phyloP scores from a whole-genome alignment of 2,329 filamentous ascomycete genomes.

The Chaetomium olivaceum region DNA sequence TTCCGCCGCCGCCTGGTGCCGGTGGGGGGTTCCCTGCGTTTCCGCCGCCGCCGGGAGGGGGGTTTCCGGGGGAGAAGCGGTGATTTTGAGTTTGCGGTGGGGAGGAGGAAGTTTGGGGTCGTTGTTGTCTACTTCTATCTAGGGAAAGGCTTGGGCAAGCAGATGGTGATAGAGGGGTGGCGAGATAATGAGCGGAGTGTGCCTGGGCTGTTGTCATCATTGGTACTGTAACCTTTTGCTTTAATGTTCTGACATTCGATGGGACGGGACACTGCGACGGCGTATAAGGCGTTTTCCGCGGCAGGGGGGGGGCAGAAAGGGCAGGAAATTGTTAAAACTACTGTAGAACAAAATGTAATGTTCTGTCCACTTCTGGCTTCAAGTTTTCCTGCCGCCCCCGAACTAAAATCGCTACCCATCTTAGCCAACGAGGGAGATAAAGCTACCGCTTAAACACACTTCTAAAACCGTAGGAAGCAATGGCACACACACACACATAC shows the following conservation, averaged over 20 bases:
- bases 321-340: background rate
- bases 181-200: background rate
- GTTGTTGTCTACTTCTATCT: too few species aligned
- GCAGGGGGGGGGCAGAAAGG: background rate
- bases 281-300: background rate
- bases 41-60: constrained; percentile 43
- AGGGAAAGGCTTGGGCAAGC: background rate
- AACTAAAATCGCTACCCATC: background rate
- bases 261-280: constrained; percentile 1
- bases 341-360: constrained; percentile 4
- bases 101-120: background rate
- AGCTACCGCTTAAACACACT: too few species aligned
- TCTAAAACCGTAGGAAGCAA: too few species aligned
- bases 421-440: background rate
- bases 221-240: background rate
- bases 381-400: too few species aligned
- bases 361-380: background rate
- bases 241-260: background rate
- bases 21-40: constrained; percentile 40
- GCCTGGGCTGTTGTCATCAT: background rate
- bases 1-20: constrained; percentile 29
- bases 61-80: constrained; percentile 20
- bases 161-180: background rate
- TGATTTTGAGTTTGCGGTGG: background rate
- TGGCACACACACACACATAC: too few species aligned